Percentiles rank a stretch among this genome's conserved stretches.
Conservation (phyloP, 2,329 filamentous ascomycete genomes). For the Penicillium brasilianum region DNA sequence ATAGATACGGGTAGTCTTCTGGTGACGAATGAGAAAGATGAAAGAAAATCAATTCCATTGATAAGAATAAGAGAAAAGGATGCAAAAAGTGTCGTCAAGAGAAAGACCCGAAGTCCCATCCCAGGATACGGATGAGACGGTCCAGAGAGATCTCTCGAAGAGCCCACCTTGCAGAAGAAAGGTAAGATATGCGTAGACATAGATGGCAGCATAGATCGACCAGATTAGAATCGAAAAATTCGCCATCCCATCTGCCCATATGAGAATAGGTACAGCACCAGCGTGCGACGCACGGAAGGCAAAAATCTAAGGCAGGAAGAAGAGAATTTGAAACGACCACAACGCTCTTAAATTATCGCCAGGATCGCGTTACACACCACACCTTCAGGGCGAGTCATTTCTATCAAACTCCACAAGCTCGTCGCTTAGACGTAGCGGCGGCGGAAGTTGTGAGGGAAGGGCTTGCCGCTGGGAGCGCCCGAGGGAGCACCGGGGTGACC, state of each 20-base stretch:
- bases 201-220: slow-evolving; percentile 1
- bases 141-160: background rate
- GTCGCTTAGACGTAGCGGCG: slow-evolving; percentile 30
- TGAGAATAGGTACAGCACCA: slow-evolving; percentile 35
- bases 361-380: slow-evolving; percentile 13
- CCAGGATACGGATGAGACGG: background rate
- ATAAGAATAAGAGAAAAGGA: background rate
- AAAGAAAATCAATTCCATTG: slow-evolving; percentile 12
- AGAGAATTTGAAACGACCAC: background rate
- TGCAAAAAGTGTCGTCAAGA: background rate
- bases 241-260: background rate
- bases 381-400: slow-evolving; percentile 7
- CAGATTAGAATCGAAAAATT: background rate
- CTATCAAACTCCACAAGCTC: slow-evolving; percentile 8
- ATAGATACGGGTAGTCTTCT: slow-evolving; percentile 4
- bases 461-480: slow-evolving; percentile 32
- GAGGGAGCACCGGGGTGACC: slow-evolving; percentile 17
- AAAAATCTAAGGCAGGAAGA: slow-evolving; percentile 21
- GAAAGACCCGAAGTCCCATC: background rate
- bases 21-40: slow-evolving; percentile 1
- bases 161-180: slow-evolving; percentile 10
- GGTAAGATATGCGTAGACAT: slow-evolving; percentile 1
- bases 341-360: slow-evolving; percentile 21
- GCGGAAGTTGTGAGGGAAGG: slow-evolving; percentile 34
- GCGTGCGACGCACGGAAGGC: slow-evolving; percentile 28